A percentile compares a stretch with the other conserved stretches of the same genome.
phyloP scores from a whole-genome alignment of 768 basidiomycete genomes.

The Panaeolus papilionaceus region DNA sequence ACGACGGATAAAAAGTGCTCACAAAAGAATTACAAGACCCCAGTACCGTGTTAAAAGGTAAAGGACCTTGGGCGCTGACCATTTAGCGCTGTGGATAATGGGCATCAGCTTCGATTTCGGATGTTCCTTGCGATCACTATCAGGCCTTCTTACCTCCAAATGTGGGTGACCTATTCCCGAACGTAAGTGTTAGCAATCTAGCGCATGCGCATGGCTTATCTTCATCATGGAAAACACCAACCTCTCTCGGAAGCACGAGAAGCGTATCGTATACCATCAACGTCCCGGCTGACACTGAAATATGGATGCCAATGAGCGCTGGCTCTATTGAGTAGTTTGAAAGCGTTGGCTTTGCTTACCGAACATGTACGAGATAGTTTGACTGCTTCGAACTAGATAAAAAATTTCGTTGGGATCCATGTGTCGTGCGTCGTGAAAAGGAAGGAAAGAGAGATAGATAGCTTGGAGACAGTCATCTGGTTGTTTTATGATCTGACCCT shows the following conservation, averaged over 20 bases:
- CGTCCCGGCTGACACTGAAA: neutral
- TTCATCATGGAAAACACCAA: neutral
- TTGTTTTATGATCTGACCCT: conserved; percentile 12
- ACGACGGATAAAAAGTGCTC: neutral
- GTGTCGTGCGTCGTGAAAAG: neutral
- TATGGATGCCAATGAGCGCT: neutral
- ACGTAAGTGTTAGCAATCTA: neutral
- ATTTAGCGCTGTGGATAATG: neutral
- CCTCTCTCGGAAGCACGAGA: conserved; percentile 1
- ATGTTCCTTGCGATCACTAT: neutral
- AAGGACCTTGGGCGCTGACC: neutral
- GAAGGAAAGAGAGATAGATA: conserved; percentile 2
- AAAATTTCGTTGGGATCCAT: neutral
- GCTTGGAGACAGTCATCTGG: neutral
- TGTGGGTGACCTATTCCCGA: neutral
- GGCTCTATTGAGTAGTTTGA: no score
- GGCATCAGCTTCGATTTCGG: neutral
- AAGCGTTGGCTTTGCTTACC: neutral
- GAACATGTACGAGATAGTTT: neutral
- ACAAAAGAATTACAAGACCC: neutral
- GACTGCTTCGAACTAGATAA: neutral
- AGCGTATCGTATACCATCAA: neutral
- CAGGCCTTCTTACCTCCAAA: neutral
- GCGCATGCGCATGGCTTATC: neutral
- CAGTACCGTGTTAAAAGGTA: neutral